Evolutionary conservation across 192 early-diverging fungal species (phyloP), one percentile per base, ranked within the genome.

Genomic region (Coemansia sp.): DNA sequence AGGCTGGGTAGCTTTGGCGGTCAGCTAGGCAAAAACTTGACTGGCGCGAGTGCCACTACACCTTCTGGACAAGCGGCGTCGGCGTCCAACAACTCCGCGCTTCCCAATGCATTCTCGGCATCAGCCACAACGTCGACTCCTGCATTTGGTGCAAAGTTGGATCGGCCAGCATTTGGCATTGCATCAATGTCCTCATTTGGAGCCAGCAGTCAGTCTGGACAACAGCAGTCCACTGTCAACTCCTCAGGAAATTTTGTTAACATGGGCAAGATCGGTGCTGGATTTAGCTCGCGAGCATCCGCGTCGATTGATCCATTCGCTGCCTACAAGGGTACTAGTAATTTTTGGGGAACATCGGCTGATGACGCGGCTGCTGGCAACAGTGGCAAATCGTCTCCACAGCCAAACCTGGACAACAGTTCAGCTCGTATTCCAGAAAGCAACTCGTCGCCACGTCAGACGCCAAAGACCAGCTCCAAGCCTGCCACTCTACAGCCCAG

Each of bases 101-200:
- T 73, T 36, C 74, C 74, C 20, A 81, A 73, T 55, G 80, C 80
- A 3, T 81, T 81, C 57, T 64, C 79, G 18, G 15, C 52, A 3
- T 24, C 58, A 22, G 29, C 55, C 38, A 34, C 33, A 24, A 20
- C 65, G 13, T 6, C 71, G 7, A 43, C 64, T 6, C 69, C 65
- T 1, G 71, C 39, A 34, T 81, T 81, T 81, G 80, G 80, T 5
- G 13, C 50, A 13, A 76, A 74, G 34, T 47, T 81, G 44, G 74
- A 71, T 39, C 69, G 72, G 22, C 80, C 80, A 22, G 80, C 69
- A 22, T 81, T 81, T 73, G 80, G 80, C 10, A 71, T 81, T 13
- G 64, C 65, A 1, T 81, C 80, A 20, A 76, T 76, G 74, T 71
- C 80, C 7, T 68, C 62, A 29, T 69, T 63, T 64, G 69, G 60